A percentile compares a stretch with the other conserved stretches of the same genome.
These are phyloP conservation scores for Coniochaeta pulveracea DNA, from an alignment of 2,329 filamentous ascomycete species.

Conservation along the genomic window DNA sequence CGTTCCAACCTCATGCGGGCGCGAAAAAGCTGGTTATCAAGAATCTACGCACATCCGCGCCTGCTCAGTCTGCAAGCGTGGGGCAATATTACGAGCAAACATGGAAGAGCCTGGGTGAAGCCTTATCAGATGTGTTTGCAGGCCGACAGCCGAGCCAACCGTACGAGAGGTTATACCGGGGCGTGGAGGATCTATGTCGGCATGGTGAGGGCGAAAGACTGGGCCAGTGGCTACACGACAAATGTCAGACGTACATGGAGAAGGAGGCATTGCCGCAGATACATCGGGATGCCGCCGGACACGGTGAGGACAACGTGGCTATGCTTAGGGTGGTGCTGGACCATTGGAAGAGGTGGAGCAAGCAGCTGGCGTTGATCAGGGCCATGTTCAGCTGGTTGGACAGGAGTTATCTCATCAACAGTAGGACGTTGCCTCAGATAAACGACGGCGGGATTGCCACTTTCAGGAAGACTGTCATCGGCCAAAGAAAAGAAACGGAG, in stretches of 20 bases:
- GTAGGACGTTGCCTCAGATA: slow-evolving; percentile 57
- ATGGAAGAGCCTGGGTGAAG: slow-evolving; percentile 62
- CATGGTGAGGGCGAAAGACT: slow-evolving; percentile 61
- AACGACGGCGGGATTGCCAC: slow-evolving; percentile 70
- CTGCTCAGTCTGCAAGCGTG: slow-evolving; percentile 47
- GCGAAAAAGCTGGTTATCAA: slow-evolving; percentile 87
- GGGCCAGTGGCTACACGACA: slow-evolving; percentile 51
- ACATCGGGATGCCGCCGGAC: slow-evolving; percentile 23
- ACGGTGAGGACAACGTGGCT: slow-evolving; percentile 45
- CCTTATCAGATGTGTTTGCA: slow-evolving; percentile 63
- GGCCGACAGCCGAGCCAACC: slow-evolving; percentile 53
- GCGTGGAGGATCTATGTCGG: slow-evolving; percentile 83
- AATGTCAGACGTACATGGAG: slow-evolving; percentile 56
- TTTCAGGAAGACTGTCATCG: slow-evolving; percentile 54
- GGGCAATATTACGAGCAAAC: slow-evolving; percentile 69
- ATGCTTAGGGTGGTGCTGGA: slow-evolving; percentile 44
- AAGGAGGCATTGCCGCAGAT: slow-evolving; percentile 43
- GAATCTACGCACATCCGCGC: slow-evolving; percentile 59
- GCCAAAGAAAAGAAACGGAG: slow-evolving; percentile 11
- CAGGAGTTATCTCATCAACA: slow-evolving; percentile 72
- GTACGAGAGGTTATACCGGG: slow-evolving; percentile 81
- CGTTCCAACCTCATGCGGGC: slow-evolving; percentile 63
- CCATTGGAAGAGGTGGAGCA: slow-evolving; percentile 69
- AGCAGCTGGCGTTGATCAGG: slow-evolving; percentile 65
- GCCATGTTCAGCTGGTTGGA: slow-evolving; percentile 93